Evolutionary conservation across 2,329 filamentous ascomycete genomes (phyloP).

Genomic region (Paradendryphiella salina): DNA sequence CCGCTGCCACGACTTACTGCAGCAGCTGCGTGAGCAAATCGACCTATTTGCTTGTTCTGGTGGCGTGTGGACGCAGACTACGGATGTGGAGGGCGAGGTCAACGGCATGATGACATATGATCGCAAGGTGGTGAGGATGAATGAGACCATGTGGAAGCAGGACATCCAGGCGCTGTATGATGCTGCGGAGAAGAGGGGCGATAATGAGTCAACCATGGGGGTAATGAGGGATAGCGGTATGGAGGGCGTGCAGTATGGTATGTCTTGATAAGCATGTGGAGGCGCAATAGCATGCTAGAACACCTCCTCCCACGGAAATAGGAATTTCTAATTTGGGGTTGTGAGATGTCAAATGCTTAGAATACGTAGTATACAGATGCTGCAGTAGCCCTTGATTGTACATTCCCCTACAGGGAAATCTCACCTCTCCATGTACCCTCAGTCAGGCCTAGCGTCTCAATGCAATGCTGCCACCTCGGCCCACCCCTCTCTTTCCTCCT

Average conservation of each 20-base stretch:
- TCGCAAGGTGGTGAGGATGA: constrained; percentile 61
- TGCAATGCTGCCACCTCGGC: constrained; percentile 82
- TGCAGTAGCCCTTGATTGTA: constrained; percentile 22
- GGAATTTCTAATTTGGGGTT: constrained; percentile 27
- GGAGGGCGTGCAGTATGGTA: neutral
- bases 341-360: neutral
- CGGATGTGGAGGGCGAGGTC: constrained; percentile 73
- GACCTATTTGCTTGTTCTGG: constrained; percentile 65
- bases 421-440: constrained; percentile 89
- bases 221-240: neutral
- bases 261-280: neutral
- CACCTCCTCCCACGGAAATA: too few relatives aligned
- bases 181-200: constrained; percentile 43
- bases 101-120: constrained; percentile 73
- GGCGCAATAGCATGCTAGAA: too few relatives aligned
- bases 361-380: neutral
- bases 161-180: constrained; percentile 65
- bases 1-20: constrained; percentile 59
- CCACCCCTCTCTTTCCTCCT: constrained; percentile 88
- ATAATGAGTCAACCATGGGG: neutral
- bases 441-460: constrained; percentile 80
- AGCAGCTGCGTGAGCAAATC: constrained; percentile 54
- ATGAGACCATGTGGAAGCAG: constrained; percentile 61
- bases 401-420: constrained; percentile 66
- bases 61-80: constrained; percentile 73